These are phyloP conservation scores for Tricholoma flavovirens DNA, from an alignment of 768 basidiomycete genomes.

Conservation along the genomic window DNA sequence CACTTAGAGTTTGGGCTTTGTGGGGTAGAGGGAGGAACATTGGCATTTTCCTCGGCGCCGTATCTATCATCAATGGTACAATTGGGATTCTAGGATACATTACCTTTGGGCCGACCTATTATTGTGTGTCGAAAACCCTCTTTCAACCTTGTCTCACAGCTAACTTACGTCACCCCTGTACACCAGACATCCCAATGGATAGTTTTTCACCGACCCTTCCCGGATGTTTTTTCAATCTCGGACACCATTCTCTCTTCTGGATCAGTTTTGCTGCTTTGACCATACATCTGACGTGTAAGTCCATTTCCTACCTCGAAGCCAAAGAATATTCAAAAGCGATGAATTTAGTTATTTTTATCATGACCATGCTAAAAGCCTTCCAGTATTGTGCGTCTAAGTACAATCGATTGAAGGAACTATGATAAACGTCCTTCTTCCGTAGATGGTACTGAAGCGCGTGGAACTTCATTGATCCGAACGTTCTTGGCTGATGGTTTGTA, in stretches of 20 bases:
- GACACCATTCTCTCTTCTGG: neutral
- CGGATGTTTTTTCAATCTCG: neutral
- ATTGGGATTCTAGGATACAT: neutral
- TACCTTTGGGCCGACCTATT: neutral
- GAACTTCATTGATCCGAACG: neutral
- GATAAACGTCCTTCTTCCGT: neutral
- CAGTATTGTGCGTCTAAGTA: neutral
- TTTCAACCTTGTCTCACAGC: neutral
- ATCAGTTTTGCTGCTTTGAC: neutral
- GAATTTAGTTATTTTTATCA: constrained; percentile 1
- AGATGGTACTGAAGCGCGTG: neutral
- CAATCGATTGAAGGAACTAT: neutral
- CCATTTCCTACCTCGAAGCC: neutral
- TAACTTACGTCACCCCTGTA: neutral
- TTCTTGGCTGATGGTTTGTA: constrained; percentile 1
- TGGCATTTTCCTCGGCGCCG: neutral
- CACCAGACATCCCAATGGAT: neutral
- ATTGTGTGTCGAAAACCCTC: neutral
- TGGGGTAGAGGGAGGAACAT: constrained; percentile 1
- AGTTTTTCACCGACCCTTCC: neutral
- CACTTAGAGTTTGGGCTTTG: constrained; percentile 1
- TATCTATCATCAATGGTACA: neutral
- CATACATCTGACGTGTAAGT: neutral
- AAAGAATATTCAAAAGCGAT: neutral
- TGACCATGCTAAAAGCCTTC: neutral